Percentiles rank a stretch among this genome's conserved stretches.
These are phyloP conservation scores for Yarrowia keelungensis DNA, from an alignment of 805 yeast species.

Conservation along the genomic window DNA sequence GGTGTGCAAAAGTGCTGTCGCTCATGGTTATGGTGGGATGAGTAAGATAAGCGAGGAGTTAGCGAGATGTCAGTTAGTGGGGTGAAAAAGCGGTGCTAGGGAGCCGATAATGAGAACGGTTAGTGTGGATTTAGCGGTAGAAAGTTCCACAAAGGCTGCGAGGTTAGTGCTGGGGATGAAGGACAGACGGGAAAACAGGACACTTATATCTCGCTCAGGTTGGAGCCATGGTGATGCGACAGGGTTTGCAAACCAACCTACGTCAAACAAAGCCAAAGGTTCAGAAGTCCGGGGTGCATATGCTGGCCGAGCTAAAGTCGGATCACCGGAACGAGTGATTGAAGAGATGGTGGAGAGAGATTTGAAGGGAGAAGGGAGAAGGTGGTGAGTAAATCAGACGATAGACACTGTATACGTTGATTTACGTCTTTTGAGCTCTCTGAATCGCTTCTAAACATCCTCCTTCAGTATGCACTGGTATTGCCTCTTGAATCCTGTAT, in stretches of 20 bases:
- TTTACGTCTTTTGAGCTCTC: no score
- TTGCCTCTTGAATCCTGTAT: background rate
- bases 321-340: slow-evolving; percentile 24
- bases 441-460: no score
- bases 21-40: background rate
- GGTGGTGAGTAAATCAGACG: no score
- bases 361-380: no score
- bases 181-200: background rate
- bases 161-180: no score
- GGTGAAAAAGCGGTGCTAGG: no score
- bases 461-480: background rate
- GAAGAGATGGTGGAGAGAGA: no score
- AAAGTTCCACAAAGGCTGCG: no score
- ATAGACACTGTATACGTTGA: no score
- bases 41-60: background rate
- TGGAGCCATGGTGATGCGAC: slow-evolving; percentile 19
- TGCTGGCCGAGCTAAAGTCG: slow-evolving; percentile 32
- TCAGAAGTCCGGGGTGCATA: slow-evolving; percentile 39
- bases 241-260: slow-evolving; percentile 34
- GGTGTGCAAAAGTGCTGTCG: slow-evolving; percentile 61
- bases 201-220: slow-evolving; percentile 23
- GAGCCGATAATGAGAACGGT: background rate
- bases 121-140: background rate
- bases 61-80: background rate
- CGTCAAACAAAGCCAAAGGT: slow-evolving; percentile 24